Evolutionary conservation across 2,329 filamentous ascomycete species (phyloP), one percentile per base, ranked within the genome.

Genomic region (Colletotrichum lupini): DNA sequence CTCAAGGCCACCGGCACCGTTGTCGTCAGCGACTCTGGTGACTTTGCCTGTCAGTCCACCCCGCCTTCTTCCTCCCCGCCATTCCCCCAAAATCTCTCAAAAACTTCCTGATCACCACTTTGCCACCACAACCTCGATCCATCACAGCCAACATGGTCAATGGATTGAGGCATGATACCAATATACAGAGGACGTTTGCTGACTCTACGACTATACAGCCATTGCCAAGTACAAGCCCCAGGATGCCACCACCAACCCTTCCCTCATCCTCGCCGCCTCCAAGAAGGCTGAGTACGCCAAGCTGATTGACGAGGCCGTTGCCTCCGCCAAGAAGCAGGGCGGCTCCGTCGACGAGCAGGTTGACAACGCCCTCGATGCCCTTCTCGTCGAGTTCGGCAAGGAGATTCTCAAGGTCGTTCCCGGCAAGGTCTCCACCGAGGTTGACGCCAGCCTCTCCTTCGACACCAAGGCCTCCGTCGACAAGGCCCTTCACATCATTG

Each of bases 221-320:
- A 99, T 99, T 85, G 95, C 90, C 89, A 98, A 98, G 90, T 99
- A 99, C 92, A 97, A 98, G 92, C 97, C 97, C 77, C 95, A 99
- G 90, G 97, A 99, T 94, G 97, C 97, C 82, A 99, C 97, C 85
- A 99, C 97, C 89, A 99, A 99, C 92, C 97, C 97, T 74, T 98
- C 97, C 76, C 91, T 99, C 84, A 98, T 99, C 86, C 93, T 99
- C 83, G 96, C 95, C 78, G 97, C 97, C 77, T 95, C 97, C 83
- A 98, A 99, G 91, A 98, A 98, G 92, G 83, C 94, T 83, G 95
- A 98, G 86, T 98, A 98, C 85, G 95, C 94, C 81, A 92, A 93
- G 85, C 88, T 98, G 82, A 97, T 98, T 80, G 95, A 98, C 82
- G 87, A 88, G 70, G 95, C 96, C 79, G 89, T 98, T 78, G 89